Evolutionary conservation across 345 rosid genomes (phyloP), one percentile per base, ranked within the genome.

Genomic region (Citrus reticulata): DNA sequence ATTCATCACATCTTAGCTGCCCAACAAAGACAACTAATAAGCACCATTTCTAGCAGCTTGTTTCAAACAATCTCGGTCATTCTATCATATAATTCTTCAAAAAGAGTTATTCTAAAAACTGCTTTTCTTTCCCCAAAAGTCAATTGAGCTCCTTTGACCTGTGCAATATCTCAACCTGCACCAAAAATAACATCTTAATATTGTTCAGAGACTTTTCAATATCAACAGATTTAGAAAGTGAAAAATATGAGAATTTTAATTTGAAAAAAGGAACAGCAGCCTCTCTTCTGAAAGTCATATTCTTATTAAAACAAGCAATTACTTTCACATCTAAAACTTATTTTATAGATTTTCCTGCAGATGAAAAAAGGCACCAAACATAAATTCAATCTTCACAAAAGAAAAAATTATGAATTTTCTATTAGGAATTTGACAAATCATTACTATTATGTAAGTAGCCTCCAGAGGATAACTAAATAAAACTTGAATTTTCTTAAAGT

Each of bases 101-200:
- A 79, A 14, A 57, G 68, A 81, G 16, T 35, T 64, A 69, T 77
- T 74, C 71, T 37, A 74, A 77, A 32, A 9, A 75, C 68, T 24
- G 62, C 55, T 60, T 66, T 54, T 70, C 77, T 55, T 46, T 42
- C 27, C 66, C 63, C 42, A 40, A 70, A 75, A 61, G 61, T 67
- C 64, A 75, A 72, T 69, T 76, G 83, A 46, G 80, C 81, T 83
- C 81, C 85, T 49, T 78, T 74, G 81, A 82, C 72, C 81, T 70
- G 70, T 69, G 77, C 42, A 75, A 46, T 59, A 68, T 71, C 65
- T 80, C 39, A 85, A 87, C 89, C 93, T 92, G 84, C 83, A 84
- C 81, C 68, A 81, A 54, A 63, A 60, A 49, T 60, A 35, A 22
- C 62, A 37, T 63, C 67, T 39, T 4, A 79, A 68, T 42, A 27